These are phyloP conservation scores for Teunomyces gatunensis DNA, from an alignment of 805 yeast genomes.

Conservation along the genomic window DNA sequence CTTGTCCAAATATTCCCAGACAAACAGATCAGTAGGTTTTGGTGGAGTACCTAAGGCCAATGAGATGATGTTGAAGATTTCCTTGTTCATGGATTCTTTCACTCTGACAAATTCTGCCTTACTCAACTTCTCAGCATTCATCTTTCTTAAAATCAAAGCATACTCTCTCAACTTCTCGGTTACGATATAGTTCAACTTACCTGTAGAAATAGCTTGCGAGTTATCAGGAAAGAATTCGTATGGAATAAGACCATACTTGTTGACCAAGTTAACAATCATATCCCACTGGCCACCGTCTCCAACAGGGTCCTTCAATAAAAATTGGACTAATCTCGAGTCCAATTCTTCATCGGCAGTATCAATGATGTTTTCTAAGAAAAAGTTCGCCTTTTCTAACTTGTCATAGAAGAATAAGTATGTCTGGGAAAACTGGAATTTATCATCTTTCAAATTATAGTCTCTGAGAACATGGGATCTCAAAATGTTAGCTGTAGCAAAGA, in stretches of 20 bases:
- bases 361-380: constrained; percentile 70
- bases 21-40: constrained; percentile 59
- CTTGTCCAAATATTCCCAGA: constrained; percentile 76
- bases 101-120: constrained; percentile 33
- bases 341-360: constrained; percentile 65
- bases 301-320: constrained; percentile 62
- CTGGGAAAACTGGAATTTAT: constrained; percentile 71
- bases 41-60: constrained; percentile 80
- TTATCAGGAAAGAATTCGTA: constrained; percentile 72
- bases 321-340: constrained; percentile 69
- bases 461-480: constrained; percentile 62
- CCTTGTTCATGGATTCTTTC: constrained; percentile 49
- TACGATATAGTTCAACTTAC: constrained; percentile 56
- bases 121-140: constrained; percentile 41
- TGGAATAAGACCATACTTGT: constrained; percentile 82
- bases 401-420: constrained; percentile 80
- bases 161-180: constrained; percentile 73
- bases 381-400: constrained; percentile 81
- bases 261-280: constrained; percentile 73
- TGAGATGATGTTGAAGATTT: constrained; percentile 62
- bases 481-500: constrained; percentile 78
- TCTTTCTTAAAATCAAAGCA: constrained; percentile 65
- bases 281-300: constrained; percentile 88
- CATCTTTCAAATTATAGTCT: constrained; percentile 51
- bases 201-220: constrained; percentile 54